phyloP scores from a whole-genome alignment of 495 filamentous ascomycete genomes.

The Hypoxylon intermedium region DNA sequence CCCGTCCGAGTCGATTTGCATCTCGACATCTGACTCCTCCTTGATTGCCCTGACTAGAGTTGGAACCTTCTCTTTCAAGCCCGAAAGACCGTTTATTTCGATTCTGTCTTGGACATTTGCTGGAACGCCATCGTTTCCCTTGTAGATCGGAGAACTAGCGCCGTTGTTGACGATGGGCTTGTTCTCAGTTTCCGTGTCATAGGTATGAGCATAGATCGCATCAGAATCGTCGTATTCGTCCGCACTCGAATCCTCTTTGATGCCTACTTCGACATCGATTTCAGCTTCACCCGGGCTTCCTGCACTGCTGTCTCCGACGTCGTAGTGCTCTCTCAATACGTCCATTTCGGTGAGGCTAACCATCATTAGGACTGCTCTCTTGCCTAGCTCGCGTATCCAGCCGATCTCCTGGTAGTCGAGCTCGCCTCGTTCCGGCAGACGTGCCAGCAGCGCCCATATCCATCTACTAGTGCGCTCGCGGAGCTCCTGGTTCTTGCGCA shows the following conservation, averaged over 20 bases:
- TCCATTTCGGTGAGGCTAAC: conserved; percentile 58
- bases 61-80: too few species aligned
- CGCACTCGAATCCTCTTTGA: conserved; percentile 28
- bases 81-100: not conserved
- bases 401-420: conserved; percentile 65
- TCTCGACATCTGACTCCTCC: conserved; percentile 45
- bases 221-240: conserved; percentile 25
- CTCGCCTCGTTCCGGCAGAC: conserved; percentile 62
- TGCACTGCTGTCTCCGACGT: conserved; percentile 44
- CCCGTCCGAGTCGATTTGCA: conserved; percentile 45
- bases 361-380: conserved; percentile 63
- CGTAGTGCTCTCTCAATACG: conserved; percentile 47
- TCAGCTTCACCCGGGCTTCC: conserved; percentile 38
- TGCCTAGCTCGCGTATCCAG: conserved; percentile 64
- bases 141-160: not conserved
- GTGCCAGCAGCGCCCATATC: conserved; percentile 68
- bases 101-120: not conserved
- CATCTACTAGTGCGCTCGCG: conserved; percentile 60
- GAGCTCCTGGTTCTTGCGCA: conserved; percentile 56
- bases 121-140: not conserved
- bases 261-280: conserved; percentile 36
- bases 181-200: conserved; percentile 33
- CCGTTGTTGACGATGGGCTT: not conserved
- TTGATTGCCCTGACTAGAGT: conserved; percentile 18
- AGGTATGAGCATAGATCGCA: conserved; percentile 40